Evolutionary conservation across 805 yeast genomes (phyloP).

Genomic region (Spathaspora sp.): DNA sequence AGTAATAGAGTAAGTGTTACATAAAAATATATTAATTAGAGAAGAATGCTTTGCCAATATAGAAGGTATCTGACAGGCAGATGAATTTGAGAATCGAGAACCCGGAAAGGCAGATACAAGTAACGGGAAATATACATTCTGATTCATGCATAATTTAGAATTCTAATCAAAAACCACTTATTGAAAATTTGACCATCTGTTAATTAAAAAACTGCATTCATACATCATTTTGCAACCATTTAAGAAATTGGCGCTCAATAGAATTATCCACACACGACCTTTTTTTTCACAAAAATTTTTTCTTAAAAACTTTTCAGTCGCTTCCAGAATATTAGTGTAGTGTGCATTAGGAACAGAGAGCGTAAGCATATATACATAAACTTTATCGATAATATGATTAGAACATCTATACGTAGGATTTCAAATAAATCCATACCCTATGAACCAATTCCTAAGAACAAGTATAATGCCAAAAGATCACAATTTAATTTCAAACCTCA

Average conservation of each 20-base stretch:
- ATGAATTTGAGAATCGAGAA: too few relatives aligned
- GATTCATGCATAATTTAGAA: too few relatives aligned
- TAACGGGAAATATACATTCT: too few relatives aligned
- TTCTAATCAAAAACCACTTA: too few relatives aligned
- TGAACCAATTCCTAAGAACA: constrained; percentile 44
- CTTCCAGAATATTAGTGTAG: background rate
- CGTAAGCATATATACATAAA: background rate
- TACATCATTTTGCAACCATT: background rate
- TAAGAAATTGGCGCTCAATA: background rate
- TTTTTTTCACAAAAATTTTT: background rate
- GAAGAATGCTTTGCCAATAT: too few relatives aligned
- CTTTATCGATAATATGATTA: constrained; percentile 2
- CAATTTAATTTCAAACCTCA: constrained; percentile 60
- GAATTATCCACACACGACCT: background rate
- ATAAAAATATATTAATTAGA: too few relatives aligned
- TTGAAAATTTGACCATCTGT: too few relatives aligned
- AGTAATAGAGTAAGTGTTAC: too few relatives aligned
- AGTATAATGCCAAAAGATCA: constrained; percentile 59
- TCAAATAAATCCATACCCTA: constrained; percentile 20
- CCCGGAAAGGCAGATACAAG: too few relatives aligned
- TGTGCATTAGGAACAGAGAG: too few relatives aligned
- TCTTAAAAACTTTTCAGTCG: background rate
- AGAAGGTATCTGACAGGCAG: too few relatives aligned
- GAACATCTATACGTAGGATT: constrained; percentile 8
- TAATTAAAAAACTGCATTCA: too few relatives aligned